A percentile compares a stretch with the other conserved stretches of the same genome.
phyloP scores from a whole-genome alignment of 352 stramenopile species.

The Globisporangium uncinulatum region DNA sequence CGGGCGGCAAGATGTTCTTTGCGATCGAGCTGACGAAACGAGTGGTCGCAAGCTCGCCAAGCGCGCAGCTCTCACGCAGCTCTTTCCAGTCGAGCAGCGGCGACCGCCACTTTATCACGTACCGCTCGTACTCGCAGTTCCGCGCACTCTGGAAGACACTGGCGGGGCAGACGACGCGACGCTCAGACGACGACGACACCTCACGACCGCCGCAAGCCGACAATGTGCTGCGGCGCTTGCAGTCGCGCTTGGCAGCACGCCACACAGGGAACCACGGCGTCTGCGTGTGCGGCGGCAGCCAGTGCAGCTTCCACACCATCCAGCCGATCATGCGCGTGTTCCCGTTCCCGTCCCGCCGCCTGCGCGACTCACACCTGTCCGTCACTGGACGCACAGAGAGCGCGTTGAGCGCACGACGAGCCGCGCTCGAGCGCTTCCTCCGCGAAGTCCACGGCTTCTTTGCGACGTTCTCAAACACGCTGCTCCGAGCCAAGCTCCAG shows the following conservation, averaged over 20 bases:
- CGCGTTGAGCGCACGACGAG: slow-evolving; percentile 29
- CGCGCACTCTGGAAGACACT: slow-evolving; percentile 49
- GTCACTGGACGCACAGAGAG: slow-evolving; percentile 18
- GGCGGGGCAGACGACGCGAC: background rate
- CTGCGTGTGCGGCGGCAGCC: slow-evolving; percentile 27
- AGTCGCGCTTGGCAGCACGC: slow-evolving; percentile 2
- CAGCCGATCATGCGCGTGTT: slow-evolving; percentile 27
- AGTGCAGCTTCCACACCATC: slow-evolving; percentile 45
- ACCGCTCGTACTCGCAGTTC: slow-evolving; percentile 56
- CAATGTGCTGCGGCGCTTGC: slow-evolving; percentile 8
- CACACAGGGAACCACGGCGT: slow-evolving; percentile 1
- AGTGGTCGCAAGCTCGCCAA: slow-evolving; percentile 20
- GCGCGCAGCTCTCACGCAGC: slow-evolving; percentile 11
- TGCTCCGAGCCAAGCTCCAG: slow-evolving; percentile 38
- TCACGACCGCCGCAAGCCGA: background rate
- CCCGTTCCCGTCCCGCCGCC: slow-evolving; percentile 29
- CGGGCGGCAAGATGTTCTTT: slow-evolving; percentile 19
- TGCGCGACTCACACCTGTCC: slow-evolving; percentile 21
- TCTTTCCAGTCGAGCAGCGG: slow-evolving; percentile 15
- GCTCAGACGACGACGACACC: background rate
- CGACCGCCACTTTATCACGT: slow-evolving; percentile 22
- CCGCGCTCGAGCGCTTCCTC: slow-evolving; percentile 36
- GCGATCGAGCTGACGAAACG: slow-evolving; percentile 17
- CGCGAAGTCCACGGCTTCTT: slow-evolving; percentile 39
- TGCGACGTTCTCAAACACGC: slow-evolving; percentile 20